A percentile compares a stretch with the other conserved stretches of the same genome.
Evolutionary conservation across 768 basidiomycete genomes (phyloP).

Genomic region (Serpula lacrymans): DNA sequence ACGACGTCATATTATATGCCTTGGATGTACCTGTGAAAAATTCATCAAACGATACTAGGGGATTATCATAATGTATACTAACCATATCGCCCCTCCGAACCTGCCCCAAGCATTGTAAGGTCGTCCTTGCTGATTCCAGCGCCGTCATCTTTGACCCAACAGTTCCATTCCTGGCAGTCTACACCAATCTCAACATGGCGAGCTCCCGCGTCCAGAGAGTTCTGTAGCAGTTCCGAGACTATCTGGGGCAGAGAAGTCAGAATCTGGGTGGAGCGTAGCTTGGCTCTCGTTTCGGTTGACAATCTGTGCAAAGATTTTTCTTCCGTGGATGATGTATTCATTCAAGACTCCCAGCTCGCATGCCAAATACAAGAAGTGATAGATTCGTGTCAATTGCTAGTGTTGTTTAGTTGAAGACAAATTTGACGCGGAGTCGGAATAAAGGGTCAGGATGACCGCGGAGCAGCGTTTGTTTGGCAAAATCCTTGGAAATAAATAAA

Average conservation of each 20-base stretch:
- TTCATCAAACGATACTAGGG: neutral
- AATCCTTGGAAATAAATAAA: constrained; percentile 21
- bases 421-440: too few relatives aligned
- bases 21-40: constrained; percentile 65
- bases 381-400: too few relatives aligned
- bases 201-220: constrained; percentile 81
- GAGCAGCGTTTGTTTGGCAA: constrained; percentile 23
- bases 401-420: too few relatives aligned
- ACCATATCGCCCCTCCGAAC: constrained; percentile 67
- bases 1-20: constrained; percentile 46
- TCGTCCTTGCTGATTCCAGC: constrained; percentile 64
- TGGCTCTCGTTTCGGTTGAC: constrained; percentile 58
- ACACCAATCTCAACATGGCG: constrained; percentile 67
- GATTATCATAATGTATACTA: constrained; percentile 9
- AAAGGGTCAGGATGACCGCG: too few relatives aligned
- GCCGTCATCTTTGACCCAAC: constrained; percentile 88
- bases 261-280: constrained; percentile 79
- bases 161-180: constrained; percentile 73
- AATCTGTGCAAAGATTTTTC: constrained; percentile 37
- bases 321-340: too few relatives aligned
- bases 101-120: constrained; percentile 51
- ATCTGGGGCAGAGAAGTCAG: constrained; percentile 79
- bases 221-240: constrained; percentile 84
- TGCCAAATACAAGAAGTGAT: too few relatives aligned
- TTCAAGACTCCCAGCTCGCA: too few relatives aligned